These are phyloP conservation scores for Tilletia horrida DNA, from an alignment of 1,284 basidiomycete species.

Conservation along the genomic window DNA sequence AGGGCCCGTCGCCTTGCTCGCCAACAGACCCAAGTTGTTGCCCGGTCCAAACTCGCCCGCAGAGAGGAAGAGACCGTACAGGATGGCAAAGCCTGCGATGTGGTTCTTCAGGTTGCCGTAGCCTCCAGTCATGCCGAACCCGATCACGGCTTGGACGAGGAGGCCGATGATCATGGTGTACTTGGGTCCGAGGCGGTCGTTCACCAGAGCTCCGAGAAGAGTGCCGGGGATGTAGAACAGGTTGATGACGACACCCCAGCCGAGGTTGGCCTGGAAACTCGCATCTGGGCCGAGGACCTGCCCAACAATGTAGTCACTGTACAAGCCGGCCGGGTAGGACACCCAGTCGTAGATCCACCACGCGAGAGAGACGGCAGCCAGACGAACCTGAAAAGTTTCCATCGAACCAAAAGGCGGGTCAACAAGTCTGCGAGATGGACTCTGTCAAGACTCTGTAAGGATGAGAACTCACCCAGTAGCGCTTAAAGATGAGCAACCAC, in stretches of 20 bases:
- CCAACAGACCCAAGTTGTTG: constrained; percentile 48
- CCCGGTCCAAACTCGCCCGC: constrained; percentile 67
- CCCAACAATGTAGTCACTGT: constrained; percentile 72
- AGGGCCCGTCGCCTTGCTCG: constrained; percentile 38
- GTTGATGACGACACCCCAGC: constrained; percentile 48
- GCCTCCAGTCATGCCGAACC: constrained; percentile 59
- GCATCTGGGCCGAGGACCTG: constrained; percentile 60
- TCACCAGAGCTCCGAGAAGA: constrained; percentile 71
- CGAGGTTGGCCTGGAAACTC: constrained; percentile 18
- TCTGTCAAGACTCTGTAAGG: too few relatives aligned
- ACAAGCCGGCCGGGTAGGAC: constrained; percentile 62
- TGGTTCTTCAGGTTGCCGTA: constrained; percentile 34
- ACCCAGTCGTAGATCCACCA: constrained; percentile 81
- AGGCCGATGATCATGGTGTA: constrained; percentile 45
- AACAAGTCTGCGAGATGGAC: too few relatives aligned
- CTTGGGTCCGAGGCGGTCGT: constrained; percentile 56
- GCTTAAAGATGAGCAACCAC: constrained; percentile 72
- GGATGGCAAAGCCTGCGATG: constrained; percentile 62
- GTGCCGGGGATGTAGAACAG: constrained; percentile 64
- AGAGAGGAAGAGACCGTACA: constrained; percentile 85
- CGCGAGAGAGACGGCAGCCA: constrained; percentile 68
- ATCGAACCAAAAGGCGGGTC: too few relatives aligned
- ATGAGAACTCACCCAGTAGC: constrained; percentile 81
- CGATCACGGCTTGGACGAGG: constrained; percentile 55
- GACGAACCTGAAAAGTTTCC: too few relatives aligned